Evolutionary conservation across 495 filamentous ascomycete genomes (phyloP).

Genomic region (Penicillium bialowiezense): DNA sequence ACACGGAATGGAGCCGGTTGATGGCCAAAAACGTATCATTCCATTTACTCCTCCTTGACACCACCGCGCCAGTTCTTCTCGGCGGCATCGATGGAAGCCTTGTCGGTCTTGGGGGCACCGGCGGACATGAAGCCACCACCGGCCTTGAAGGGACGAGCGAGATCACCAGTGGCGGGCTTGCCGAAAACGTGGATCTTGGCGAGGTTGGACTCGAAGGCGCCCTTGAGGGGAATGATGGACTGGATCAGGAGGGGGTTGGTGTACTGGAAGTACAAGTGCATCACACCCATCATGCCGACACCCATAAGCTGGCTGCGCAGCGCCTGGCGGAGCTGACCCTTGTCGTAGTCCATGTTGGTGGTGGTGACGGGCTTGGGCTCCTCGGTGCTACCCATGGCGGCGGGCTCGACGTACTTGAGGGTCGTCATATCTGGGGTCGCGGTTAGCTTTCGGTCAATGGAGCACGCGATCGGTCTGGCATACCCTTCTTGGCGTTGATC

Average conservation of each 20-base stretch:
- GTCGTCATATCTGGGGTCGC: constrained; percentile 80
- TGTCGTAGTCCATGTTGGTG: constrained; percentile 90
- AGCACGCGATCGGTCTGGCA: constrained; percentile 20
- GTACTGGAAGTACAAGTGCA: constrained; percentile 99
- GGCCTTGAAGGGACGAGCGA: constrained; percentile 94
- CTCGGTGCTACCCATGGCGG: constrained; percentile 85
- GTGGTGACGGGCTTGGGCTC: constrained; percentile 94
- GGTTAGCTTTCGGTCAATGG: neutral
- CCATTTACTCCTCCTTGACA: constrained; percentile 81
- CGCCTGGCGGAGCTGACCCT: constrained; percentile 73
- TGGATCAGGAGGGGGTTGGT: constrained; percentile 98
- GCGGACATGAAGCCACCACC: constrained; percentile 74
- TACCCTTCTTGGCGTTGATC: constrained; percentile 96
- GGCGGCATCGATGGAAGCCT: constrained; percentile 87
- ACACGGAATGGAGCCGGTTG: neutral
- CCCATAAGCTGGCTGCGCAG: constrained; percentile 91
- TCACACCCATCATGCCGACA: constrained; percentile 94
- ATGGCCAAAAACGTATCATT: neutral
- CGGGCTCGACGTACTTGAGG: constrained; percentile 95
- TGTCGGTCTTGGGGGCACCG: constrained; percentile 83
- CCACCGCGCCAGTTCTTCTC: constrained; percentile 84
- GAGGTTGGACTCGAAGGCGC: constrained; percentile 88
- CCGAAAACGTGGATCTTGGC: constrained; percentile 93
- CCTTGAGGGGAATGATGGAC: constrained; percentile 96
- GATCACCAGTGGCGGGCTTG: constrained; percentile 83